Percentiles rank a stretch among this genome's conserved stretches.
Evolutionary conservation across 345 rosid species (phyloP).

Genomic region (Linum usitatissimum): DNA sequence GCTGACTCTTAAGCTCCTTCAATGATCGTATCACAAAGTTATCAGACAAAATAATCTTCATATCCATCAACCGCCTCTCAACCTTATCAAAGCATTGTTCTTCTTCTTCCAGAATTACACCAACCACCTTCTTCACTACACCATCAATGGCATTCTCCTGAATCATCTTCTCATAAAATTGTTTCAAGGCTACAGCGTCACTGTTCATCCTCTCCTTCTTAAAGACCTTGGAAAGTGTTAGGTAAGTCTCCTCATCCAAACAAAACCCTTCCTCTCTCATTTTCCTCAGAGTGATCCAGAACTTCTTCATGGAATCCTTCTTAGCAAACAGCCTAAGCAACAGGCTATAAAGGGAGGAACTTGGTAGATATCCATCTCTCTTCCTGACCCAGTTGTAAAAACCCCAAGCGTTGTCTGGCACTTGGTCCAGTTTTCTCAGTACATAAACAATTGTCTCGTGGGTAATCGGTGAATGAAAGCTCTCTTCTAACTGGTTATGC

Average conservation of each 20-base stretch:
- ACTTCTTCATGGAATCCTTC: constrained; percentile 42
- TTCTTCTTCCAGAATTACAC: constrained; percentile 20
- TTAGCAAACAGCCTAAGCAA: constrained; percentile 50
- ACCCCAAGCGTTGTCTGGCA: constrained; percentile 43
- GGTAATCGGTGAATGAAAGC: constrained; percentile 15
- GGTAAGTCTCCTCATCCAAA: constrained; percentile 58
- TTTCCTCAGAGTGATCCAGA: constrained; percentile 48
- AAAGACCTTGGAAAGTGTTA: constrained; percentile 29
- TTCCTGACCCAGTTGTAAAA: constrained; percentile 61
- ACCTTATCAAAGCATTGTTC: constrained; percentile 40
- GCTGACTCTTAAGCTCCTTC: constrained; percentile 49
- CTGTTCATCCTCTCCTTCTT: constrained; percentile 37
- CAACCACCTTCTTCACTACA: constrained; percentile 31
- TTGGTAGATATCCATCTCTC: constrained; percentile 46
- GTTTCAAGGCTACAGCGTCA: constrained; percentile 48
- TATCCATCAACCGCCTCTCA: constrained; percentile 43
- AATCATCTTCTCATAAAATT: constrained; percentile 58
- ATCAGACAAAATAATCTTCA: constrained; percentile 41
- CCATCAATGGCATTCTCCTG: constrained; percentile 45
- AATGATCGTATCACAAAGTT: constrained; percentile 54
- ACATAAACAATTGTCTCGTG: constrained; percentile 64
- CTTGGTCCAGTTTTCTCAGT: constrained; percentile 43
- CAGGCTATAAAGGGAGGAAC: constrained; percentile 49
- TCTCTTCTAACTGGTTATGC: constrained; percentile 30
- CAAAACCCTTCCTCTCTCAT: constrained; percentile 64